Base-by-base conservation (phyloP, 257 asterid genomes). In the Solanum chiquidenum region DNA sequence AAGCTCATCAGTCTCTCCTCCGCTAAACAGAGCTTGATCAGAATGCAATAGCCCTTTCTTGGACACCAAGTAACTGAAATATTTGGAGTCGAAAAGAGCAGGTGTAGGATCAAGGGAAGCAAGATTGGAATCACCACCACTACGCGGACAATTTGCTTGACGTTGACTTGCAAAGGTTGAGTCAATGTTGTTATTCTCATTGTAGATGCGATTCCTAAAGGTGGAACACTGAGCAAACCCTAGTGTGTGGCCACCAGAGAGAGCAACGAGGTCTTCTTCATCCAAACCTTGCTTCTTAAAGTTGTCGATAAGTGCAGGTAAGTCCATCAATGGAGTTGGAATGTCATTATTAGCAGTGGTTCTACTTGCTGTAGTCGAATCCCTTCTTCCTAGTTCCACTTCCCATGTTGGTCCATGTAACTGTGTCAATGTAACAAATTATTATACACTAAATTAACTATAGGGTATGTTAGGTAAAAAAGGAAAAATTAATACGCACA, bases 391-490 rank as follows among this genome's bases (percentile, higher is more conserved):
- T 21, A 94, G 86, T 84, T 4, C 44, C 18, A 94, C 94, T 66
- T 85, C 83, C 95, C 95, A 94, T 5, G 23, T 8, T n/a, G 93
- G 91, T 9, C 95, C 96, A 16, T 93, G 94, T 35, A 94, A 83
- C 96, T 55, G n/a, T 52, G 9, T 55, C n/a, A 55, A 38, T 29
- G 16, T 49, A 66, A 5, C 29, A 18, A 58, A 46, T 9, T 20
- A 52, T 27, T 13, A 46, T 49, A 49, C 58, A 49, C 58, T 46
- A 46, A 13, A 46, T 46, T 46, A 46, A 42, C 13, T 40, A 9
- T 40, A 40, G 46, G 12, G 9, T 40, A 9, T 3, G 46, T 44
- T 44, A 12, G 55, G 55, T 6, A 12, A 44, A 46, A 46, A 46
- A 46, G 0, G 20, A 46, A 25, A 16, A 7, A 71, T 71, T 66